Evolutionary conservation across 1,139 yeast species (phyloP), one percentile per base, ranked within the genome.

Genomic region (Kluyveromyces sp.): DNA sequence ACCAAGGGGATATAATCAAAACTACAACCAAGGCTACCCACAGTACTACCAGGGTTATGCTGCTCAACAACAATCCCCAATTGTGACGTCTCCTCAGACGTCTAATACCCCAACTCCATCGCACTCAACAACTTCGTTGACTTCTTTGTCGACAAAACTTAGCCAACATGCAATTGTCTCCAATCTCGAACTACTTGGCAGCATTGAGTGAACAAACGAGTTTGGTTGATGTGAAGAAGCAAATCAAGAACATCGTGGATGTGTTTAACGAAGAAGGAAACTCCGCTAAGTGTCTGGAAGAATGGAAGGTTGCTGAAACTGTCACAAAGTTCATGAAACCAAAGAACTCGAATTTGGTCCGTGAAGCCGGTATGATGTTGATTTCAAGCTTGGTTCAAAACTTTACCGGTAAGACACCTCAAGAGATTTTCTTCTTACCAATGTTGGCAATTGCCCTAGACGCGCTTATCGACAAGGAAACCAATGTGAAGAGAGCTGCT

Each of bases 401-500:
- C 54, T 77, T 81, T 55, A 83, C 83, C 21, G 84, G 85, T 39
- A 73, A 75, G 52, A 71, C 86, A 41, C 94, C 86, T 49, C 78
- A 76, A 47, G 96, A 89, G 67, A 83, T 90, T 1, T 81, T 81
- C 61, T 71, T 89, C 49, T 65, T 81, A 40, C 80, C 77, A 48
- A 76, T 76, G 48, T 75, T 79, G 54, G 71, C 70, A 27, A 68
- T 69, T 50, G 84, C 77, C 48, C 79, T 74, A 64, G 96, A 80
- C 65, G 73, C 72, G 51, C 72, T 79, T 49, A 80, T 92, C 45
- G 97, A 92, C 61, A 92, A 92, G 68, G 97, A 90, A 58, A 82
- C 79, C 63, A 78, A 82, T 47, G 95, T 90, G 41, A 80, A 81
- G 61, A 81, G 95, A 62, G 83, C 95, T 39, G 95, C 95, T 25